Evolutionary conservation across 2,329 filamentous ascomycete species (phyloP), one percentile per base, ranked within the genome.

Genomic region (Didymella segeticola): DNA sequence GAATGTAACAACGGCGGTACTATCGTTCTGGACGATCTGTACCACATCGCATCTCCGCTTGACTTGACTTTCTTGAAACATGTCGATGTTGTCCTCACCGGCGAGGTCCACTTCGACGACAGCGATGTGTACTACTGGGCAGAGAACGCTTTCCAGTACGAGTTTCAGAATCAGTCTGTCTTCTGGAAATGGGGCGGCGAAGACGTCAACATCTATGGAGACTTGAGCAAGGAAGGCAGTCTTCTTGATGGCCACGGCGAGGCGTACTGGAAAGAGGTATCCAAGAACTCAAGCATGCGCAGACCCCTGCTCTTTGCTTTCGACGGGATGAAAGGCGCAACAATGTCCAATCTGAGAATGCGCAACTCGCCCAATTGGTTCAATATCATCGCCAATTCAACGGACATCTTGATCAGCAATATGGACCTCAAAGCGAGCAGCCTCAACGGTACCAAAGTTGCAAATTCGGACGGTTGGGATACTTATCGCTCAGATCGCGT

Each of bases 161-260:
- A 74, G 8, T 88, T 83, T 71, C 86, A 88, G 62, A 86, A 86
- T 56, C 79, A 81, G 4, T 84, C 82, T 1, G 81, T 82, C 2
- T 86, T 87, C 75, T 87, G 84, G 78, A 79, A 83, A 63, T 78
- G 86, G 39, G 84, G 85, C 33, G 85, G 86, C 26, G 76, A 80
- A 25, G 83, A 82, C 71, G 82, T 89, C 3, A 83, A 86, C 52
- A 79, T 89, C 37, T 88, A 86, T 51, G 86, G 86, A 0, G 82
- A 81, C 11, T 11, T 53, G n/a, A 43, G 43, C 10, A 37, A 31
- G 5, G 82, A 82, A 31, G 80, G 76, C 14, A 39, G 45, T 15
- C 1, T 45, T 15, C 70, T 86, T 20, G 78, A 87, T 61, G 86
- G 86, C 14, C 83, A 83, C 45, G 83, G 82, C 0, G 82, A 86